A percentile compares a stretch with the other conserved stretches of the same genome.
Conservation (phyloP, 108 stramenopile genomes). For the Hondaea fermentalgiana region DNA sequence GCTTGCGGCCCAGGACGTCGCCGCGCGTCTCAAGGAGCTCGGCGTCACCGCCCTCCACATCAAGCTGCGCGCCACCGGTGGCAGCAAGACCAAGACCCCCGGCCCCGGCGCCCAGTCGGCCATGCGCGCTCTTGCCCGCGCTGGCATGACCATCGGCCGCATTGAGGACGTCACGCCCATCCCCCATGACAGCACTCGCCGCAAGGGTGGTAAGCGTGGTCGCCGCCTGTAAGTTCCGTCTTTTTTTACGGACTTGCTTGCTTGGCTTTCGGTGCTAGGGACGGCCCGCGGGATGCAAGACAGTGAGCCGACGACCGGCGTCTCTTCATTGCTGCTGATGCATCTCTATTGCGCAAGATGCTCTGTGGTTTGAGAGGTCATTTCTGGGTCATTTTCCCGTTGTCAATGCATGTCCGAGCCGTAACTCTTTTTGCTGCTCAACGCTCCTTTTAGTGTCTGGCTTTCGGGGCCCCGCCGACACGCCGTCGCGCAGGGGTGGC, state of each 20-base stretch:
- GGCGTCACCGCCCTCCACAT: slow-evolving; percentile 99
- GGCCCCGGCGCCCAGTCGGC: slow-evolving; percentile 98
- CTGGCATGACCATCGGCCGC: slow-evolving; percentile 98
- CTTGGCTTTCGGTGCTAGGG: too few relatives aligned
- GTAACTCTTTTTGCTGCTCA: neutral
- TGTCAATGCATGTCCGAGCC: too few relatives aligned
- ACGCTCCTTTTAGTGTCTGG: neutral
- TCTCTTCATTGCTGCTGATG: too few relatives aligned
- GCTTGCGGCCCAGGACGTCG: slow-evolving; percentile 99
- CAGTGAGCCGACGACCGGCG: too few relatives aligned
- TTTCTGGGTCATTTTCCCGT: too few relatives aligned
- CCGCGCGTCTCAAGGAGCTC: slow-evolving; percentile 83
- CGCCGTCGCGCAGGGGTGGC: neutral
- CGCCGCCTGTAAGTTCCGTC: slow-evolving; percentile 80
- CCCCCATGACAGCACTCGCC: slow-evolving; percentile 94
- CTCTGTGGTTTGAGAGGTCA: too few relatives aligned
- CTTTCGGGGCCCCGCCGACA: neutral
- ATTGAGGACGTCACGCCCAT: slow-evolving; percentile 99
- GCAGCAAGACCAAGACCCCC: slow-evolving; percentile 85
- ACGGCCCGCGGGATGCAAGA: too few relatives aligned
- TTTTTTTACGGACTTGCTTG: neutral
- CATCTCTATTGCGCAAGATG: too few relatives aligned
- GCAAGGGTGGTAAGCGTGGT: slow-evolving; percentile 97
- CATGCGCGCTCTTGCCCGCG: slow-evolving; percentile 89
- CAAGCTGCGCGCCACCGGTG: slow-evolving; percentile 98